Conservation (phyloP, 2,329 filamentous ascomycete genomes). For the Didymella pinodella region DNA sequence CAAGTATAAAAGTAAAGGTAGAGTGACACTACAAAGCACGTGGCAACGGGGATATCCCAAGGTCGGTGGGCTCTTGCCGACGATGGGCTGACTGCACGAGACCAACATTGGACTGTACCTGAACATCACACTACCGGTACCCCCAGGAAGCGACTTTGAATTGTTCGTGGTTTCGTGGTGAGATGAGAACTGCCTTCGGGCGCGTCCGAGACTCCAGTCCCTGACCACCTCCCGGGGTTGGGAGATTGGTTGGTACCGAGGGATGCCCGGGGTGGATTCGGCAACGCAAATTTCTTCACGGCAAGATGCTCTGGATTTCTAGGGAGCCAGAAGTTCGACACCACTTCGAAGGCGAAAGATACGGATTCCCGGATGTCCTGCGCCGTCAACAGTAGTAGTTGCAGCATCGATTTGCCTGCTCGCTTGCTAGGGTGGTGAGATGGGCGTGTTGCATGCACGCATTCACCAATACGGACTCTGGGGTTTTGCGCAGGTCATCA, state of each 20-base stretch:
- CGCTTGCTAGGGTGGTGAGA: slow-evolving; percentile 6
- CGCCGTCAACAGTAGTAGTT: neutral
- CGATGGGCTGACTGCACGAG: slow-evolving; percentile 10
- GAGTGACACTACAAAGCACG: slow-evolving; percentile 20
- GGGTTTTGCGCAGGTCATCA: slow-evolving; percentile 13
- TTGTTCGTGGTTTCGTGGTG: slow-evolving; percentile 16
- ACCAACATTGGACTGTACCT: slow-evolving; percentile 10
- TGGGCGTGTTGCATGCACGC: slow-evolving; percentile 15
- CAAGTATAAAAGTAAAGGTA: slow-evolving; percentile 2
- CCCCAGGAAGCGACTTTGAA: slow-evolving; percentile 2
- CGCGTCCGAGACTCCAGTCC: slow-evolving; percentile 16
- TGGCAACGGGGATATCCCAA: slow-evolving; percentile 14
- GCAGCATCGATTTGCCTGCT: slow-evolving; percentile 4
- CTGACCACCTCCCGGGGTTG: slow-evolving; percentile 8
- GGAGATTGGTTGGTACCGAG: slow-evolving; percentile 18
- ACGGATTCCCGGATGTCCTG: no score
- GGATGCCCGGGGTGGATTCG: slow-evolving; percentile 17
- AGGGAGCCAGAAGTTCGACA: slow-evolving; percentile 5
- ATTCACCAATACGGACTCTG: slow-evolving; percentile 11
- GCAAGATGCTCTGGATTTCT: slow-evolving; percentile 12
- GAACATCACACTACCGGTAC: slow-evolving; percentile 5
- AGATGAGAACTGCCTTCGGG: slow-evolving; percentile 19
- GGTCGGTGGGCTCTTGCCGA: slow-evolving; percentile 6
- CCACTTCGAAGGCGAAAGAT: slow-evolving; percentile 4
- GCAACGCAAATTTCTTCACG: slow-evolving; percentile 21